phyloP scores from a whole-genome alignment of 345 rosid species.

The Brassica rapa region DNA sequence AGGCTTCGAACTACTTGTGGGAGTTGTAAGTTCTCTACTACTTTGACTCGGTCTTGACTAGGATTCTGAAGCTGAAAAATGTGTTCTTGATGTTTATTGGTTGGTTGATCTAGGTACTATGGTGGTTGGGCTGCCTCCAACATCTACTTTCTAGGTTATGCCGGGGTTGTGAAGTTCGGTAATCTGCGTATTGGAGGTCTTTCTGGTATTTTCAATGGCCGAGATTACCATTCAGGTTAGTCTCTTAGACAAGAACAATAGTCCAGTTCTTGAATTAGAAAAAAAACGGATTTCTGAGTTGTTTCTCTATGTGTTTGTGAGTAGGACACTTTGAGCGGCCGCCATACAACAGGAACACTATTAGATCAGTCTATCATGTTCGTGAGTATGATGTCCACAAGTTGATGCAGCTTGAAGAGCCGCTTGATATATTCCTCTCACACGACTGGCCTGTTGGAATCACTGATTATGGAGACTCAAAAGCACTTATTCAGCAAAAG shows the following conservation, averaged over 20 bases:
- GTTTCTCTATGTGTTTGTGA: conserved; percentile 13
- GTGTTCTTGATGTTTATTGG: conserved; percentile 19
- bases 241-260: not conserved
- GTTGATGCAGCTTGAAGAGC: conserved; percentile 81
- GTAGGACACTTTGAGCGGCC: conserved; percentile 89
- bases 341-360: conserved; percentile 65
- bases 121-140: conserved; percentile 97
- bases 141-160: conserved; percentile 78
- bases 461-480: conserved; percentile 75
- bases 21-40: conserved; percentile 59
- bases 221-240: conserved; percentile 63
- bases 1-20: conserved; percentile 96
- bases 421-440: conserved; percentile 84
- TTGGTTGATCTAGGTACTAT: conserved; percentile 58
- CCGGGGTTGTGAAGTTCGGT: conserved; percentile 86
- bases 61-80: not conserved
- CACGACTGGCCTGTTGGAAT: conserved; percentile 97
- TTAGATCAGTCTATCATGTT: conserved; percentile 82
- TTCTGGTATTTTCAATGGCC: conserved; percentile 77
- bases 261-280: not conserved
- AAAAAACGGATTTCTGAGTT: not conserved
- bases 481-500: conserved; percentile 60
- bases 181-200: conserved; percentile 85
- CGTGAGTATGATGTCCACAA: conserved; percentile 90
- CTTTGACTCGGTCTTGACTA: not conserved